Evolutionary conservation across 2,329 filamentous ascomycete species (phyloP), one percentile per base, ranked within the genome.

Genomic region (Lanzia echinophila): DNA sequence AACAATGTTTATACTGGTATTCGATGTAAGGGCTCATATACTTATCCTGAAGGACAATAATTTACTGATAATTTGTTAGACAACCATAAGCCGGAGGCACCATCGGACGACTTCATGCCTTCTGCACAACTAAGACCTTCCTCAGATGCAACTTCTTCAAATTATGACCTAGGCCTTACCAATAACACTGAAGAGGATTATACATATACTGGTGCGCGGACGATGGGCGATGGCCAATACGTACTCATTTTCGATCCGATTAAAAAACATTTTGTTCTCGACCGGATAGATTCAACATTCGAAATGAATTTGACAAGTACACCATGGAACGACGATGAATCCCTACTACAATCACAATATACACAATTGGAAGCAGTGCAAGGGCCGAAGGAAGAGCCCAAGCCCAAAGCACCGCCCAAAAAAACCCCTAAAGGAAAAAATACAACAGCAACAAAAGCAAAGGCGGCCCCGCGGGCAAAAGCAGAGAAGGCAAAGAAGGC

Each of bases 291-390:
- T 66, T 86, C 84, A n/a, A 84, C 84, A 38, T 87, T 95, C 71
- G 85, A 89, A 65, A 91, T 96, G 85, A 96, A 96, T 69, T 72
- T 96, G 51, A 83, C 81, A 50, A 82, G 79, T 53, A 83, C 83
- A 13, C 88, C 86, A 2, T 79, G 77, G 60, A 84, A 86, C 63
- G 73, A 76, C 51, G 81, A 88, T 60, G 71, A 77, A 50, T 79
- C 80, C 31, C 81, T 78, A 63, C 75, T 95, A 39, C 77, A 81
- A 46, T 78, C 82, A 47, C 78, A 85, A 64, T 84, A 88, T 65
- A 76, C 82, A 10, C 88, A 88, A 56, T 76, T 94, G 31, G 58
- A 62, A 20, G 42, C 53, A 2, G 17, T 28, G 7, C 47, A 48
- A 8, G n/a, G 31, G 11, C 6, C 48, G 12, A 32, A 31, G 17